Percentiles rank a stretch among this genome's conserved stretches.
phyloP scores from a whole-genome alignment of 225 moss, liverwort and hornwort species.

The Sphagnum contortum region DNA sequence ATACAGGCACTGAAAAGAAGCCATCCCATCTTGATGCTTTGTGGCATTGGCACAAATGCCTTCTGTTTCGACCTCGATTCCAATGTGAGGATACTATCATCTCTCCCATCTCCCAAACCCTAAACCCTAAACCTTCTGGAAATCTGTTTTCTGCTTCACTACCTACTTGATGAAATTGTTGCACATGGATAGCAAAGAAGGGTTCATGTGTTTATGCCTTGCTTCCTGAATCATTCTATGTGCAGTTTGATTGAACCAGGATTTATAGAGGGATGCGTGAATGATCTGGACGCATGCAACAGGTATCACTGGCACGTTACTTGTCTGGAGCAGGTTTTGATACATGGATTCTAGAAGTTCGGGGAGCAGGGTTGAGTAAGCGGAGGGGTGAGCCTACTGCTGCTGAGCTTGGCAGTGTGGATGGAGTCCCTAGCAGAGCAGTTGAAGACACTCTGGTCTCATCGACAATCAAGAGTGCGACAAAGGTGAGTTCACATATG shows the following conservation, averaged over 20 bases:
- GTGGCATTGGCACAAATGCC: constrained; percentile 92
- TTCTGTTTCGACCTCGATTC: constrained; percentile 82
- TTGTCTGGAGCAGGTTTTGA: constrained; percentile 92
- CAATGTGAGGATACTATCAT: constrained; percentile 35
- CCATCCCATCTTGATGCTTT: constrained; percentile 84
- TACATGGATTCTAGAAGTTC: constrained; percentile 93
- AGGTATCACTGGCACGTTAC: constrained; percentile 94
- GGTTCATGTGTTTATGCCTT: no score
- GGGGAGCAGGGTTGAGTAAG: constrained; percentile 88
- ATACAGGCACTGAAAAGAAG: constrained; percentile 66
- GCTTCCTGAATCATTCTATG: no score
- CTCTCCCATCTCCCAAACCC: no score
- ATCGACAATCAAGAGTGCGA: constrained; percentile 38
- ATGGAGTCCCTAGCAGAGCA: constrained; percentile 21
- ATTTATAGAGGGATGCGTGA: constrained; percentile 16
- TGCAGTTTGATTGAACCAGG: constrained; percentile 1
- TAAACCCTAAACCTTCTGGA: no score
- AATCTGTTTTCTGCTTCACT: no score
- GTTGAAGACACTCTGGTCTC: constrained; percentile 34
- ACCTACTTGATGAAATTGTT: neutral
- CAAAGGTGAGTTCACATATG: constrained; percentile 38
- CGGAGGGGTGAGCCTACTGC: constrained; percentile 64
- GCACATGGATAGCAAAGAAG: no score
- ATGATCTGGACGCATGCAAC: constrained; percentile 27
- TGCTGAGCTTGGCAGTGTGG: constrained; percentile 23